phyloP scores from a whole-genome alignment of 441 rosid species.

The Gossypium gossypioides region DNA sequence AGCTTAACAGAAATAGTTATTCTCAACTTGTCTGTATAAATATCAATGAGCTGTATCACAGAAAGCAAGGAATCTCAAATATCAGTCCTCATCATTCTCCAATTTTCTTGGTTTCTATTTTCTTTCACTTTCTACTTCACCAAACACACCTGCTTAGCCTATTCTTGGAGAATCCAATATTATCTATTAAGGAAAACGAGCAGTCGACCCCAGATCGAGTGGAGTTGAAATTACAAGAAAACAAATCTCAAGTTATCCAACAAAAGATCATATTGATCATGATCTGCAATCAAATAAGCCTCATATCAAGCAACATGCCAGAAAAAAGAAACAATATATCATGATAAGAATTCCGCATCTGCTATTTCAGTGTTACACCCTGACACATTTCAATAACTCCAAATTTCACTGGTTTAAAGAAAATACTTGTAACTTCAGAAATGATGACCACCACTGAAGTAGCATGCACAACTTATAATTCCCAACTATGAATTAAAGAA shows the following conservation, averaged over 20 bases:
- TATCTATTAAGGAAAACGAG: too few relatives aligned
- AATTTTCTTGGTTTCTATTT: too few relatives aligned
- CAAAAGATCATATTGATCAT: not conserved
- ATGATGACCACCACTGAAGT: not conserved
- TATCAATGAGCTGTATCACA: too few relatives aligned
- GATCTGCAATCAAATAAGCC: not conserved
- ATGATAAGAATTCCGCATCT: not conserved
- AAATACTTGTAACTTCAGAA: not conserved
- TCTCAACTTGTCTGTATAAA: too few relatives aligned
- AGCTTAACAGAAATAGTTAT: too few relatives aligned
- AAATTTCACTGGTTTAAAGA: not conserved
- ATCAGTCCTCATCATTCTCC: too few relatives aligned
- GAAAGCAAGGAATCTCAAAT: too few relatives aligned
- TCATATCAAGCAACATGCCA: not conserved
- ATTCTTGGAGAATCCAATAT: too few relatives aligned
- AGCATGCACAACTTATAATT: not conserved
- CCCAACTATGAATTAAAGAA: too few relatives aligned
- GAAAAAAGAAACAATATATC: not conserved
- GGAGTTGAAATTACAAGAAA: not conserved
- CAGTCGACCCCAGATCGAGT: not conserved
- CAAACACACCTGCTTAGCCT: too few relatives aligned
- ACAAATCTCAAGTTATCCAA: not conserved
- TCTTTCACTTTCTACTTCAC: too few relatives aligned
- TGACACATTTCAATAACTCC: not conserved
- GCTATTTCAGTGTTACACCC: not conserved